Base-by-base conservation (phyloP, 768 basidiomycete species). In the Ramaria rubella region DNA sequence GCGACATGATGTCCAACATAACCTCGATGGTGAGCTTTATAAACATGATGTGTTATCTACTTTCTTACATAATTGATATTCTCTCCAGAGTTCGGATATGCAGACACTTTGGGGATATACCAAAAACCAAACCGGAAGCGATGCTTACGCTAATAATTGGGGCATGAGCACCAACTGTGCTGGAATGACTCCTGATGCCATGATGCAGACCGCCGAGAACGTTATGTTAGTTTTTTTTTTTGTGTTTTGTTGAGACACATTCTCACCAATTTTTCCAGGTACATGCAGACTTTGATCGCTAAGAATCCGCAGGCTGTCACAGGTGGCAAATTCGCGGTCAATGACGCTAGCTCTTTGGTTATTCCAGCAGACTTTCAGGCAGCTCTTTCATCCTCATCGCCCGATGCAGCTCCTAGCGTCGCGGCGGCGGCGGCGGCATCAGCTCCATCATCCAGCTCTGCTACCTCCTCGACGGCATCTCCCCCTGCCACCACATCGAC, bases 101-200 rank as follows among this genome's bases (percentile, higher is more conserved):
- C 70, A 77, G 21, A 77, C 82, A 4, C 84, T 83, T 69, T 70
- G 73, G 63, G 67, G 78, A 11, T 81, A 82, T 72, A 74, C 77
- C 44, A 64, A 66, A 58, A 75, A 71, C 58, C 56, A 71, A 62
- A 85, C 83, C 31, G 59, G 69, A n/a, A 72, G 71, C 68, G 82
- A 76, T 65, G 46, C 66, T 45, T 42, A 46, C 55, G 86, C 81
- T 27, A 66, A 77, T 15, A 69, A 61, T 42, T 88, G 87, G 87
- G 87, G 86, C 57, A 67, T 68, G 54, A 80, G 71, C 76, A 78
- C 86, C 36, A 81, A 87, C 68, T 70, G 88, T 63, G 65, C 70
- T 34, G 40, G 59, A 43, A 70, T 89, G 62, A 83, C 83, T 45
- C 65, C 64, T 17, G 57, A 60, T 27, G 29, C 45, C 0, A 84